Percentiles rank a stretch among this genome's conserved stretches.
Evolutionary conservation across 345 rosid species (phyloP).

Genomic region (Lepidium didymum): DNA sequence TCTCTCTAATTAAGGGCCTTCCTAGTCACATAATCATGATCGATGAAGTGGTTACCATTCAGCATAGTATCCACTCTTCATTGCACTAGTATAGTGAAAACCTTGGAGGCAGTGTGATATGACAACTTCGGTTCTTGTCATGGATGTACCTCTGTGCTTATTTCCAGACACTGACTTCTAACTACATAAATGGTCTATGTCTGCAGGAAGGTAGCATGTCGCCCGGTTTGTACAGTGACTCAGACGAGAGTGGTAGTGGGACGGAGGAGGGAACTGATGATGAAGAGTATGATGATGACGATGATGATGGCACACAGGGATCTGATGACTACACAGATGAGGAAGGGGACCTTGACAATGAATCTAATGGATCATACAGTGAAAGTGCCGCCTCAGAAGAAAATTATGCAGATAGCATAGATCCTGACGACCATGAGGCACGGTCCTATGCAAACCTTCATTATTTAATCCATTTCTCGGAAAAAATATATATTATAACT

Average conservation of each 20-base stretch:
- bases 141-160: not conserved
- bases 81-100: not conserved
- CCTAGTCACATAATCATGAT: not conserved
- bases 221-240: slow-evolving; percentile 72
- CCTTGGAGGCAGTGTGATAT: slow-evolving; percentile 1
- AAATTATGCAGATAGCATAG: slow-evolving; percentile 30
- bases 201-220: slow-evolving; percentile 75
- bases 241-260: slow-evolving; percentile 77
- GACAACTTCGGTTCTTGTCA: not conserved
- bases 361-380: slow-evolving; percentile 41
- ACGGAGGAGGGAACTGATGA: slow-evolving; percentile 80
- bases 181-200: slow-evolving; percentile 20
- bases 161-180: slow-evolving; percentile 22
- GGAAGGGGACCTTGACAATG: slow-evolving; percentile 47
- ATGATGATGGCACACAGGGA: slow-evolving; percentile 39
- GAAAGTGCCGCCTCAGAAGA: slow-evolving; percentile 39
- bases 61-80: not conserved
- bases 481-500: not conserved
- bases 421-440: slow-evolving; percentile 45
- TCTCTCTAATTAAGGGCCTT: not conserved
- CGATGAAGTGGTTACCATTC: not conserved
- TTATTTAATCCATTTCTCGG: not conserved
- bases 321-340: slow-evolving; percentile 40
- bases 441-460: slow-evolving; percentile 21
- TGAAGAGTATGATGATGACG: slow-evolving; percentile 68